These are phyloP conservation scores for Trichoderma afroharzianum DNA, from an alignment of 2,329 filamentous ascomycete species.

Conservation along the genomic window DNA sequence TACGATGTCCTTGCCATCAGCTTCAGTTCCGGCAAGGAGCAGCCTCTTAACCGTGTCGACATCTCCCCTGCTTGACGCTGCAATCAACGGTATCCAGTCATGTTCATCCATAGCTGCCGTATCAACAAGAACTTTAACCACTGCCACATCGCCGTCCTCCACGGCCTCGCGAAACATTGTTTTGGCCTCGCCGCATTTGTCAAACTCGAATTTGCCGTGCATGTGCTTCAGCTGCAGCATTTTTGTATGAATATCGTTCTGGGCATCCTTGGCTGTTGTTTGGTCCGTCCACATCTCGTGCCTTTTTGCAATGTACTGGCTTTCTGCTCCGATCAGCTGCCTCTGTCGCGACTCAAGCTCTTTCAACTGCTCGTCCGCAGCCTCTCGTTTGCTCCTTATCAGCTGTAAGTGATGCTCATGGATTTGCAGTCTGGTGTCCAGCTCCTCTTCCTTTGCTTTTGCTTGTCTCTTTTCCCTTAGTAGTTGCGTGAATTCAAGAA, in stretches of 20 bases:
- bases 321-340: neutral
- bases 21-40: neutral
- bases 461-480: neutral
- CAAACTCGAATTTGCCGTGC: neutral
- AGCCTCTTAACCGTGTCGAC: fast-evolving
- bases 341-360: neutral
- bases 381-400: neutral
- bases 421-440: fast-evolving
- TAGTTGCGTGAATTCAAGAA: neutral
- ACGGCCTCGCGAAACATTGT: neutral
- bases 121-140: neutral
- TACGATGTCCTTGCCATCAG: neutral
- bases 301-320: neutral
- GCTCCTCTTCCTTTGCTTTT: neutral
- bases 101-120: neutral
- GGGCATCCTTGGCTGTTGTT: neutral
- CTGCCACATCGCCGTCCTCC: neutral
- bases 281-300: neutral
- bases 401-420: neutral
- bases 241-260: fast-evolving
- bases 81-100: neutral
- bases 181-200: neutral
- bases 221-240: neutral
- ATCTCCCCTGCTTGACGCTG: neutral
- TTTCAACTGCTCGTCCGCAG: neutral